A percentile compares a stretch with the other conserved stretches of the same genome.
These are phyloP conservation scores for Eremochloa ophiuroides DNA, from an alignment of 176 grass and related monocot species.

Conservation along the genomic window DNA sequence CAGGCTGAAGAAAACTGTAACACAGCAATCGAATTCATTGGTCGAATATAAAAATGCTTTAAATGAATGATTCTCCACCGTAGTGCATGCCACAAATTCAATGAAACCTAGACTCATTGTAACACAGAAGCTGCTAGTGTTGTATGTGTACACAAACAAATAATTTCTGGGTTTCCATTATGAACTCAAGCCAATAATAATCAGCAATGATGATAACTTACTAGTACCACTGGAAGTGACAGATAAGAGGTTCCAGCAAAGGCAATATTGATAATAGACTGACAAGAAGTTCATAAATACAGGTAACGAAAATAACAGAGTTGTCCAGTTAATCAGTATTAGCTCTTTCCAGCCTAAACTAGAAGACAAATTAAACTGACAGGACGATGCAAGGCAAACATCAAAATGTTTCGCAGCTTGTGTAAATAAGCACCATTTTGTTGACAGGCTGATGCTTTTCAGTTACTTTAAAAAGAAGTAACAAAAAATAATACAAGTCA, in stretches of 20 bases:
- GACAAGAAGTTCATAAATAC: background rate
- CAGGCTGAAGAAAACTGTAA: background rate
- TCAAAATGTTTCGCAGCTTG: constrained; percentile 6
- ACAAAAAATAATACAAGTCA: background rate
- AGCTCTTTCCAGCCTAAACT: background rate
- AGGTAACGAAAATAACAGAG: background rate
- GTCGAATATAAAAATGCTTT: constrained; percentile 19
- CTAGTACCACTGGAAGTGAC: background rate
- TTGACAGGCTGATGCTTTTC: too few relatives aligned
- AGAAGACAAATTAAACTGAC: constrained; percentile 11
- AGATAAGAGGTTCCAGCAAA: constrained; percentile 6
- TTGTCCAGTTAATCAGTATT: background rate
- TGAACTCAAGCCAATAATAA: background rate
- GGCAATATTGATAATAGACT: background rate
- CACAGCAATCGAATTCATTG: background rate
- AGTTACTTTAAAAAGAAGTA: background rate
- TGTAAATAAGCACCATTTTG: background rate
- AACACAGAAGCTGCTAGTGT: background rate
- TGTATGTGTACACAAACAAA: background rate
- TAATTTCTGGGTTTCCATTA: background rate
- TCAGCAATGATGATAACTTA: background rate
- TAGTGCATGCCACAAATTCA: background rate
- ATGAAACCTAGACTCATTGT: background rate
- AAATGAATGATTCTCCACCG: background rate
- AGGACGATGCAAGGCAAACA: constrained; percentile 12